Evolutionary conservation across 2,329 filamentous ascomycete species (phyloP).

Genomic region (Aspergillus intermedius): DNA sequence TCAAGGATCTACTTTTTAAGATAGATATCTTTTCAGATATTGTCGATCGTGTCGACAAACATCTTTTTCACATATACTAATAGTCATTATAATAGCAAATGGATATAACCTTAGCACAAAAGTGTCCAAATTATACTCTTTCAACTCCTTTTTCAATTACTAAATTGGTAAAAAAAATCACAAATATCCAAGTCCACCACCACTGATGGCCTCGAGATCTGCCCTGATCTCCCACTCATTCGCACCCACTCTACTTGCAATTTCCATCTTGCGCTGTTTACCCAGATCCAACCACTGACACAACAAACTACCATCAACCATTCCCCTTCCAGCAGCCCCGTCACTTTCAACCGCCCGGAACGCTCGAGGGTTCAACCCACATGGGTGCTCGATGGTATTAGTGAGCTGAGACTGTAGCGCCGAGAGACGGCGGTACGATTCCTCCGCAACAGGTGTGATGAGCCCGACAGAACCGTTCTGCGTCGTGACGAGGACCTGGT

Average conservation of each 20-base stretch:
- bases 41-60: too few relatives aligned
- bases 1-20: too few relatives aligned
- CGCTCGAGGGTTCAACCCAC: constrained; percentile 75
- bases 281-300: constrained; percentile 69
- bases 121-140: constrained; percentile 3
- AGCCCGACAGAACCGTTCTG: constrained; percentile 69
- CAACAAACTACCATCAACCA: constrained; percentile 74
- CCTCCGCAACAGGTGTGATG: constrained; percentile 70
- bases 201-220: constrained; percentile 62
- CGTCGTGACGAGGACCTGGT: constrained; percentile 63
- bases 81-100: neutral
- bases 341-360: constrained; percentile 57
- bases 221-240: constrained; percentile 61
- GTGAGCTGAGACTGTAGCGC: constrained; percentile 75
- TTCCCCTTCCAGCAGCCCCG: constrained; percentile 49
- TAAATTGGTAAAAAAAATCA: constrained; percentile 10
- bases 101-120: constrained; percentile 4
- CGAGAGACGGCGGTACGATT: constrained; percentile 73
- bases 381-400: constrained; percentile 67
- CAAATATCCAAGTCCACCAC: constrained; percentile 52
- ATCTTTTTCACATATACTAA: neutral
- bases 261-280: constrained; percentile 63
- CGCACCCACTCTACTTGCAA: constrained; percentile 65
- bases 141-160: neutral
- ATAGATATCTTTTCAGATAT: too few relatives aligned